Base-by-base conservation (phyloP, 192 early-diverging fungal species). In the Jimgerdemannia lactiflua region DNA sequence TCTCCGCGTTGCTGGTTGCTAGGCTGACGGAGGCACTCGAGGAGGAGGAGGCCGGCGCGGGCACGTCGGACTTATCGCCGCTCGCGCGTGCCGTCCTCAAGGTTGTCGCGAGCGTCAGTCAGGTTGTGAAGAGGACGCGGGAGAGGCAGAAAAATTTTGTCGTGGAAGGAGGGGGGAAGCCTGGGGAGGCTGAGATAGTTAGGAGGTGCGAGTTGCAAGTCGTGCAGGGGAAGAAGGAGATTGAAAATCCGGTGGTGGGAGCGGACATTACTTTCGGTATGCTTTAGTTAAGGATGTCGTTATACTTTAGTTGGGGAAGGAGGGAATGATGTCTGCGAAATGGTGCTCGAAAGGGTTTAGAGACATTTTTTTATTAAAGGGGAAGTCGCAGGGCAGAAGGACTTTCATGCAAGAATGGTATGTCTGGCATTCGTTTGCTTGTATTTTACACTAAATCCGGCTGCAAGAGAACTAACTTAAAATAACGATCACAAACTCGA, bases 1-100 rank as follows among this genome's bases (percentile, higher is more conserved):
- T 95, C 73, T 86, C 94, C 2, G 92, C 94, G 0, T 72, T 97
- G 19, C 71, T 92, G 9, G 76, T 93, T 40, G 95, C 93, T 7
- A 75, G 90, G 65, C 74, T 59, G 49, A 14, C 49, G 49, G 49
- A 59, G 2, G 49, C 49, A 0, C 6, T 59, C 49, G 49, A 59
- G 49, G 49, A 59, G 2, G 49, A 59, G 49, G 29, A 29, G 29
- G 29, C 29, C 29, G 29, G 29, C 29, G 29, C 29, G 29, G 29
- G 29, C 29, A 1, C 29, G 29, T 29, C 29, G 29, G 49, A 59
- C 14, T 10, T 59, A 14, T 14, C 49, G 14, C 49, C 49, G 49
- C 49, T 59, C 49, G 49, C 49, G 8, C 49, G 49, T 14, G 49
- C 49, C 8, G 49, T 59, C 8, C 6, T 14, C 49, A 59, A 59